These are phyloP conservation scores for Yamadazyma taylorii DNA, from an alignment of 1,139 yeast species.

Conservation along the genomic window DNA sequence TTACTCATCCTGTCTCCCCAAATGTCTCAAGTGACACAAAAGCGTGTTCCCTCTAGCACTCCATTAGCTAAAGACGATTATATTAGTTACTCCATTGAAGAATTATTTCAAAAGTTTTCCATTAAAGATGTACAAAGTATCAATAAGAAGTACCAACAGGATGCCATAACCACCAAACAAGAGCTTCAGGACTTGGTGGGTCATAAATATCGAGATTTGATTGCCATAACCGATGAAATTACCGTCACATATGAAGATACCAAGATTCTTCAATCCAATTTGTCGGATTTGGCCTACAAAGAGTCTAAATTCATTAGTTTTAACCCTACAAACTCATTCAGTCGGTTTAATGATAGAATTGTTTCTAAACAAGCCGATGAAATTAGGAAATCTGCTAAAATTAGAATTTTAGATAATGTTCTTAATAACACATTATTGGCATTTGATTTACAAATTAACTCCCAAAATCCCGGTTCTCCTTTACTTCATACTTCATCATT, in stretches of 20 bases:
- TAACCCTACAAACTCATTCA: slow-evolving; percentile 18
- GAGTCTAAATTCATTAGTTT: slow-evolving; percentile 32
- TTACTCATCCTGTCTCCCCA: no score
- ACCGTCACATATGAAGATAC: slow-evolving; percentile 51
- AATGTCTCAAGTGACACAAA: background rate
- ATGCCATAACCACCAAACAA: slow-evolving; percentile 23
- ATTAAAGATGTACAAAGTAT: slow-evolving; percentile 37
- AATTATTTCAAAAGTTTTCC: slow-evolving; percentile 33
- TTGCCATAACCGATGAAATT: slow-evolving; percentile 69
- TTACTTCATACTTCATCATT: slow-evolving; percentile 28
- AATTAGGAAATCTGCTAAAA: slow-evolving; percentile 1
- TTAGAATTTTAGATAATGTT: slow-evolving; percentile 10
- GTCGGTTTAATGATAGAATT: slow-evolving; percentile 22
- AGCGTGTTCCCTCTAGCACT: no score
- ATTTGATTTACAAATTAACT: slow-evolving; percentile 17
- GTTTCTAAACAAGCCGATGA: slow-evolving; percentile 18
- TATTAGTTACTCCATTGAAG: slow-evolving; percentile 27
- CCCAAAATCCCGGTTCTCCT: slow-evolving; percentile 11
- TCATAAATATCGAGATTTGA: slow-evolving; percentile 62
- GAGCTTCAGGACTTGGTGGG: slow-evolving; percentile 64
- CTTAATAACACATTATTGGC: slow-evolving; percentile 11
- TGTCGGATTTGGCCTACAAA: slow-evolving; percentile 36
- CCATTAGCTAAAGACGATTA: no score
- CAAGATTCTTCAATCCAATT: slow-evolving; percentile 23
- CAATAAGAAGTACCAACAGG: slow-evolving; percentile 28